Base-by-base conservation (phyloP, 371 early-diverging fungal species). In the Choanephora cucurbitarum region DNA sequence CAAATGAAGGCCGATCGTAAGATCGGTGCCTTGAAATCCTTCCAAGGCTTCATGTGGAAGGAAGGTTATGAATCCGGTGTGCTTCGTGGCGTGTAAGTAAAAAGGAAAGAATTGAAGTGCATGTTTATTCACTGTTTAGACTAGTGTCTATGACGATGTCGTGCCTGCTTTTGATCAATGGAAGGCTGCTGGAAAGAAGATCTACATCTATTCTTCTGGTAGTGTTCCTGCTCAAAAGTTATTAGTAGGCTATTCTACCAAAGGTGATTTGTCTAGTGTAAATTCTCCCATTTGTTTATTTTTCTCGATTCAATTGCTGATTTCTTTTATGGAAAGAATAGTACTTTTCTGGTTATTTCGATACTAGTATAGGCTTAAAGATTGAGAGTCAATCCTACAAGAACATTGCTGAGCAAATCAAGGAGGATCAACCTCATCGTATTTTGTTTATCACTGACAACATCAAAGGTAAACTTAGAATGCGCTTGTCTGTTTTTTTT, bases 21-120 rank as follows among this genome's bases (percentile, higher is more conserved):
- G 66, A 86, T 90, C 44, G 92, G 88, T 2, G 86, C 95, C 0
- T 67, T 97, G 7, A 97, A 97, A 67, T 79, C 86, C 0, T 88
- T 97, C 55, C 98, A 97, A 73, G 98, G 98, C 8, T 91, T 80
- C 62, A 92, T 97, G 86, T 97, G 98, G 98, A 76, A 83, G 54
- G 82, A 78, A 51, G 97, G 93, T 0, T 97, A 90, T 65, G 82
- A 81, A 43, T 72, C 69, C 11, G 94, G 95, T 4, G 80, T 81
- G 43, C 72, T 97, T 24, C 77, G 79, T 52, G 91, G 94, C 49
- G 81, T 69, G 85, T 93, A 83, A 77, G 10, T n/a, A n/a, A n/a
- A n/a, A n/a, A n/a, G n/a, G n/a, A n/a, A n/a, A n/a, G n/a, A n/a
- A n/a, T n/a, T n/a, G n/a, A n/a, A n/a, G n/a, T n/a, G n/a, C n/a